These are phyloP conservation scores for Thymus quinquecostatus DNA, from an alignment of 257 asterid genomes.

Conservation along the genomic window DNA sequence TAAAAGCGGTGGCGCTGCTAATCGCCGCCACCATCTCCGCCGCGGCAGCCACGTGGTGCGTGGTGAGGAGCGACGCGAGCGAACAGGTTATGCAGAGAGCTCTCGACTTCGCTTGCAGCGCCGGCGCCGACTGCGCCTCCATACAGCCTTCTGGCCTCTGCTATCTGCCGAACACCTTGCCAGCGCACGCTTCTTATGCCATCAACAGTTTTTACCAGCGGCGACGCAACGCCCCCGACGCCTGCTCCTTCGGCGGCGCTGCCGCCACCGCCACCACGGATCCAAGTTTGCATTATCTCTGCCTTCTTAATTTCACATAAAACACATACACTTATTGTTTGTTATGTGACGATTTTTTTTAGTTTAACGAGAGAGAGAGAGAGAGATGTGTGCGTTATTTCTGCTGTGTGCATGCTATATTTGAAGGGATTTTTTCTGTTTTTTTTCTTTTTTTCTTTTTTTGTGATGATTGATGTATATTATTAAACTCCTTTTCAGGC, in stretches of 20 bases:
- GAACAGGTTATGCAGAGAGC: conserved; percentile 60
- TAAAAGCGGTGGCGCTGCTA: conserved; percentile 28
- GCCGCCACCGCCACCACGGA: conserved; percentile 75
- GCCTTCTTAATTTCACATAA: not conserved
- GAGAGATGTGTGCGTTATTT: not conserved
- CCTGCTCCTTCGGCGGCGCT: conserved; percentile 69
- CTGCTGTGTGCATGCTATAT: not conserved
- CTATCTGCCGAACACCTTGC: conserved; percentile 70
- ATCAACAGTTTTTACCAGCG: conserved; percentile 78
- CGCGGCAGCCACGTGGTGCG: conserved; percentile 67
- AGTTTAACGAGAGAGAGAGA: not conserved
- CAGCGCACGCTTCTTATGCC: conserved; percentile 88
- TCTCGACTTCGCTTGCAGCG: conserved; percentile 71
- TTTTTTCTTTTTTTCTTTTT: no score
- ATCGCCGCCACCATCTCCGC: conserved; percentile 24
- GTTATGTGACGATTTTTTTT: no score
- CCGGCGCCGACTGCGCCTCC: conserved; percentile 81
- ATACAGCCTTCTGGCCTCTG: conserved; percentile 63
- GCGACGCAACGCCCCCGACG: conserved; percentile 54
- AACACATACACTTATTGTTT: not conserved
- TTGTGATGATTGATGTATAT: not conserved
- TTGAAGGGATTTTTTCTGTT: not conserved
- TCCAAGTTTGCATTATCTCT: conserved; percentile 52
- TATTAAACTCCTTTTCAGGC: conserved; percentile 41
- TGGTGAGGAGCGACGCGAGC: conserved; percentile 72